phyloP scores from a whole-genome alignment of 352 stramenopile species.

The Phytophthora vignae region DNA sequence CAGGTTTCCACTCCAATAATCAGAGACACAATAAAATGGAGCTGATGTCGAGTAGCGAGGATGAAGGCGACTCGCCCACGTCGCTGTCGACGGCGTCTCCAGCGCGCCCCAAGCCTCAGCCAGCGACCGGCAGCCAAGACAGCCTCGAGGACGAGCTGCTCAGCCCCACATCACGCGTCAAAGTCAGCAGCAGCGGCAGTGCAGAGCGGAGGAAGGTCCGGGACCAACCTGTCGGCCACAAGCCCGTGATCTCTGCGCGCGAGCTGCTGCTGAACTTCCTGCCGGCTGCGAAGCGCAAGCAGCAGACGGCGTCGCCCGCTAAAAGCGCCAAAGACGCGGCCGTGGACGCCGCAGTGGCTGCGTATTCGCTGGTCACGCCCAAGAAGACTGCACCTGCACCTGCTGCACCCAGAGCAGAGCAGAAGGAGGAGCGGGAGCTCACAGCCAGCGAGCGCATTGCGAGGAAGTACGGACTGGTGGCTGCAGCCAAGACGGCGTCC shows the following conservation, averaged over 20 bases:
- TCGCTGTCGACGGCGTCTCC: constrained; percentile 6
- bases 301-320: constrained; percentile 3
- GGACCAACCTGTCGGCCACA: constrained; percentile 20
- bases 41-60: constrained; percentile 72
- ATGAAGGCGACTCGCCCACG: constrained; percentile 42
- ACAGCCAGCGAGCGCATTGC: constrained; percentile 63
- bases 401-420: not conserved
- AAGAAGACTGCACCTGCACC: constrained; percentile 13
- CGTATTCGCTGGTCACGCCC: constrained; percentile 25
- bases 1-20: constrained; percentile 4
- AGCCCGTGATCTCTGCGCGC: constrained; percentile 70
- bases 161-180: not conserved
- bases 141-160: constrained; percentile 31
- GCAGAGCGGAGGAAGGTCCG: not conserved
- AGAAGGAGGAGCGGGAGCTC: constrained; percentile 31
- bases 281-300: constrained; percentile 22
- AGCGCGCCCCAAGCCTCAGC: not conserved
- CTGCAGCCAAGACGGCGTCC: constrained; percentile 21
- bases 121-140: constrained; percentile 15
- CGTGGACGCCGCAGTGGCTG: constrained; percentile 14
- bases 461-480: constrained; percentile 62
- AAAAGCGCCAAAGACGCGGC: constrained; percentile 16
- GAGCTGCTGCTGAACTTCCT: constrained; percentile 66
- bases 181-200: not conserved
- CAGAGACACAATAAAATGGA: constrained; percentile 36